A percentile compares a stretch with the other conserved stretches of the same genome.
These are phyloP conservation scores for Chalara sp. DNA, from an alignment of 2,329 filamentous ascomycete species.

Conservation along the genomic window DNA sequence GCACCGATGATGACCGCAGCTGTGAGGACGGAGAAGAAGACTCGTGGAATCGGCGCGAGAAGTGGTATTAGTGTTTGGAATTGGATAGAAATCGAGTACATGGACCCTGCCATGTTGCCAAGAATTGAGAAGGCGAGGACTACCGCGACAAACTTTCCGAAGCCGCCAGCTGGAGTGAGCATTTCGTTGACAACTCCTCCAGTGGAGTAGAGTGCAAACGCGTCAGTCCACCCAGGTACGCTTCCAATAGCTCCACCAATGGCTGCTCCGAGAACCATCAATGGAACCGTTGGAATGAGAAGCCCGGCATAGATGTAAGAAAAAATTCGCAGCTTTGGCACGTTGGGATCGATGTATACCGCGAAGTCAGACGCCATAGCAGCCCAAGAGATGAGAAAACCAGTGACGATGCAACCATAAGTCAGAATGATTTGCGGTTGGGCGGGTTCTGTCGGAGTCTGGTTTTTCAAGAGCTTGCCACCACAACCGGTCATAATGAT, in stretches of 20 bases:
- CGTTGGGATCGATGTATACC: conserved; percentile 52
- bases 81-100: conserved; percentile 58
- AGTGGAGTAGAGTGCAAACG: conserved; percentile 45
- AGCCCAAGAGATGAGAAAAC: conserved; percentile 57
- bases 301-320: conserved; percentile 51
- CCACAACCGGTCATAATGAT: conserved; percentile 48
- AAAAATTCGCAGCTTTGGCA: conserved; percentile 45
- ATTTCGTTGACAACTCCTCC: conserved; percentile 55
- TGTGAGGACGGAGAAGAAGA: conserved; percentile 49
- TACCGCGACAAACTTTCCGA: conserved; percentile 56
- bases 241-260: conserved; percentile 53
- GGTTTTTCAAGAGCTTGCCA: conserved; percentile 40
- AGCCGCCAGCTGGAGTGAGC: conserved; percentile 49
- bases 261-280: conserved; percentile 56
- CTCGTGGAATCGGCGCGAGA: conserved; percentile 48
- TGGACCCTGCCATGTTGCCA: conserved; percentile 52
- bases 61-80: conserved; percentile 55
- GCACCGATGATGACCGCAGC: conserved; percentile 51
- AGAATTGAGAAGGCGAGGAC: conserved; percentile 50
- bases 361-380: conserved; percentile 53
- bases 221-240: conserved; percentile 44
- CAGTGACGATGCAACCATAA: conserved; percentile 55
- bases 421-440: conserved; percentile 42
- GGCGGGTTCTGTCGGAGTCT: conserved; percentile 33
- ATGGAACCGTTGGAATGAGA: conserved; percentile 43